phyloP scores from a whole-genome alignment of 495 filamentous ascomycete species.

The Parathielavia hyrcaniae region DNA sequence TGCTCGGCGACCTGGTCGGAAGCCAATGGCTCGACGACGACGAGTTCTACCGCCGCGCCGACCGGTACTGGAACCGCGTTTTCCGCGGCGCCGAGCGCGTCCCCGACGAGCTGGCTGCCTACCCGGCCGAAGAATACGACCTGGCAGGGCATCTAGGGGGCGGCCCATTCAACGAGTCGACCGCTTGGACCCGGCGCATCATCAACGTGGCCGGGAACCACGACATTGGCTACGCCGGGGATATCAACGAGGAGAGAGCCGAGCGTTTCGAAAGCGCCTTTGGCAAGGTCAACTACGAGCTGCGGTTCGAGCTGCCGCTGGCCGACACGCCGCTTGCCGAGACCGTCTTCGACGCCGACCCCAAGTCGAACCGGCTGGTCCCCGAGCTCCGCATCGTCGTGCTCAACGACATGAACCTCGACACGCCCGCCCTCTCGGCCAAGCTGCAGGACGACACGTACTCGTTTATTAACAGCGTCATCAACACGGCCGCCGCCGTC shows the following conservation, averaged over 20 bases:
- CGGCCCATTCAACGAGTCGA: constrained; percentile 39
- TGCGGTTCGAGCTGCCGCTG: constrained; percentile 59
- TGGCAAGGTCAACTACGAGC: constrained; percentile 81
- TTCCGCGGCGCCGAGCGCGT: constrained; percentile 65
- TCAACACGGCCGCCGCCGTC: constrained; percentile 60
- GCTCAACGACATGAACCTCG: constrained; percentile 86
- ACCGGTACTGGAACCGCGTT: constrained; percentile 76
- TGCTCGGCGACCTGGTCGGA: constrained; percentile 88
- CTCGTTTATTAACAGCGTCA: constrained; percentile 65
- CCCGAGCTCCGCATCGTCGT: constrained; percentile 74
- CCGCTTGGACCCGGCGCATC: constrained; percentile 62
- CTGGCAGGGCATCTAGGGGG: constrained; percentile 46
- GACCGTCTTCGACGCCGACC: constrained; percentile 32
- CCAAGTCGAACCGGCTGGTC: constrained; percentile 35
- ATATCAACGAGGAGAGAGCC: constrained; percentile 65
- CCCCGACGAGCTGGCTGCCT: constrained; percentile 51
- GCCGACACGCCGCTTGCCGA: constrained; percentile 27
- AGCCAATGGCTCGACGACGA: constrained; percentile 88
- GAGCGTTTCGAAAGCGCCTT: constrained; percentile 75
- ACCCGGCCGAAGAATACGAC: constrained; percentile 45
- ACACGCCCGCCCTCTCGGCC: constrained; percentile 63
- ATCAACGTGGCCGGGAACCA: constrained; percentile 93
- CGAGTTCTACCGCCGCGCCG: constrained; percentile 67
- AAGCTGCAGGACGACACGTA: constrained; percentile 67
- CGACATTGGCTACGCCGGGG: constrained; percentile 92